A percentile compares a stretch with the other conserved stretches of the same genome.
These are phyloP conservation scores for Ustilago bromivora DNA, from an alignment of 1,284 basidiomycete genomes.

Conservation along the genomic window DNA sequence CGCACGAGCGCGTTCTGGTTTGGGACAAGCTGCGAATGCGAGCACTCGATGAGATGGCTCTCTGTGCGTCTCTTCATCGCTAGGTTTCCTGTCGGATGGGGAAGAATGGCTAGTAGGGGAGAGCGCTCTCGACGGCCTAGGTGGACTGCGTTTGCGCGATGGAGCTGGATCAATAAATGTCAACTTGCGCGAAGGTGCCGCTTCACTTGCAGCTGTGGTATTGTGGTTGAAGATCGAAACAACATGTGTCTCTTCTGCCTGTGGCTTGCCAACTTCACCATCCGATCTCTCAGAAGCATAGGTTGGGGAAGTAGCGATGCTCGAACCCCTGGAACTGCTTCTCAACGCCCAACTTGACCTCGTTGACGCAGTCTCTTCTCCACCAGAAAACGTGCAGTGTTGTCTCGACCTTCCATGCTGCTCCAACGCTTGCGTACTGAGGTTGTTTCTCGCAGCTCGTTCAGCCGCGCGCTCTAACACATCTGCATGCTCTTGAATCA, in stretches of 20 bases:
- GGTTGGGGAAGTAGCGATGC: constrained; percentile 35
- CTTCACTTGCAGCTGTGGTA: neutral
- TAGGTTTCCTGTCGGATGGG: constrained; percentile 2
- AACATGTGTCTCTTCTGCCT: constrained; percentile 1
- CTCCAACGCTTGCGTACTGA: constrained; percentile 24
- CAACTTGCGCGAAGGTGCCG: constrained; percentile 22
- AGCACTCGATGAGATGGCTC: constrained; percentile 19
- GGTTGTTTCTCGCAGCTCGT: constrained; percentile 28
- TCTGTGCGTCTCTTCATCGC: constrained; percentile 6
- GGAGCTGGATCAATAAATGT: constrained; percentile 35
- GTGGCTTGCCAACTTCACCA: constrained; percentile 4
- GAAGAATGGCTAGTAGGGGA: constrained; percentile 7
- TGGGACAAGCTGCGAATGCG: constrained; percentile 44
- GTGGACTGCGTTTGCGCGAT: constrained; percentile 13
- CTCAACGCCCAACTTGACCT: constrained; percentile 44
- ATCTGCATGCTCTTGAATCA: constrained; percentile 51
- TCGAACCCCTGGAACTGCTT: constrained; percentile 34
- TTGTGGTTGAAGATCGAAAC: constrained; percentile 23
- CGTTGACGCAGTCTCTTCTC: constrained; percentile 48
- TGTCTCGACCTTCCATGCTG: constrained; percentile 25
- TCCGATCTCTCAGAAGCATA: constrained; percentile 14
- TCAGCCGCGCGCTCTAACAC: constrained; percentile 49
- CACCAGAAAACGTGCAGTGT: constrained; percentile 46
- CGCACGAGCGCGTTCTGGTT: constrained; percentile 30
- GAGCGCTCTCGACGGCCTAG: neutral